Percentiles rank a stretch among this genome's conserved stretches.
These are phyloP conservation scores for Phytopythium mirpurense DNA, from an alignment of 352 stramenopile genomes.

Conservation along the genomic window DNA sequence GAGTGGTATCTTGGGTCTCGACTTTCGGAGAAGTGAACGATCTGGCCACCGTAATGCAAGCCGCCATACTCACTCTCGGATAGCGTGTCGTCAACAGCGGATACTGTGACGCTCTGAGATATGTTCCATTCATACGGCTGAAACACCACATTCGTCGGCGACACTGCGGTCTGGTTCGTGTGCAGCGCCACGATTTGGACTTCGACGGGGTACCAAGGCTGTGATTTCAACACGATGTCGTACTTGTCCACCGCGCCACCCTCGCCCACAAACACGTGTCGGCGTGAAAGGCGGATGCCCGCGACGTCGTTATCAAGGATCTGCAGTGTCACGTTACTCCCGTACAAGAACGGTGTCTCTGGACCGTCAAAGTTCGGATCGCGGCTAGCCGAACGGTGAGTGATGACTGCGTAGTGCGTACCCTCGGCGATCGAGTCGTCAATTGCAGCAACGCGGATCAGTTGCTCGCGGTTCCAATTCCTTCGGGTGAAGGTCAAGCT, in stretches of 20 bases:
- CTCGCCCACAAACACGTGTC: slow-evolving; percentile 57
- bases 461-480: slow-evolving; percentile 69
- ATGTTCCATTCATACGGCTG: slow-evolving; percentile 41
- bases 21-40: slow-evolving; percentile 55
- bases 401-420: slow-evolving; percentile 53
- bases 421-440: slow-evolving; percentile 57
- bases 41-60: slow-evolving; percentile 43
- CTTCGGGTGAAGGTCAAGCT: slow-evolving; percentile 35
- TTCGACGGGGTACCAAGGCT: slow-evolving; percentile 50
- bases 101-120: slow-evolving; percentile 34
- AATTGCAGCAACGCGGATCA: slow-evolving; percentile 44
- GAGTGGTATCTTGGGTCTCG: slow-evolving; percentile 63
- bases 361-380: slow-evolving; percentile 53
- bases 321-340: slow-evolving; percentile 50
- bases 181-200: slow-evolving; percentile 42
- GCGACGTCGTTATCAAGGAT: slow-evolving; percentile 69
- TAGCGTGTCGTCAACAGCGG: slow-evolving; percentile 45
- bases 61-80: slow-evolving; percentile 62
- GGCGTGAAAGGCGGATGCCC: slow-evolving; percentile 40
- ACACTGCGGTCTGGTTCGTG: slow-evolving; percentile 30
- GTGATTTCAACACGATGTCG: slow-evolving; percentile 42
- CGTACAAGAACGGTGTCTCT: slow-evolving; percentile 56
- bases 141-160: slow-evolving; percentile 29
- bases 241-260: slow-evolving; percentile 52
- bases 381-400: slow-evolving; percentile 30